A percentile compares a stretch with the other conserved stretches of the same genome.
These are phyloP conservation scores for Polytrichum commune DNA, from an alignment of 225 moss, liverwort and hornwort species.

Conservation along the genomic window DNA sequence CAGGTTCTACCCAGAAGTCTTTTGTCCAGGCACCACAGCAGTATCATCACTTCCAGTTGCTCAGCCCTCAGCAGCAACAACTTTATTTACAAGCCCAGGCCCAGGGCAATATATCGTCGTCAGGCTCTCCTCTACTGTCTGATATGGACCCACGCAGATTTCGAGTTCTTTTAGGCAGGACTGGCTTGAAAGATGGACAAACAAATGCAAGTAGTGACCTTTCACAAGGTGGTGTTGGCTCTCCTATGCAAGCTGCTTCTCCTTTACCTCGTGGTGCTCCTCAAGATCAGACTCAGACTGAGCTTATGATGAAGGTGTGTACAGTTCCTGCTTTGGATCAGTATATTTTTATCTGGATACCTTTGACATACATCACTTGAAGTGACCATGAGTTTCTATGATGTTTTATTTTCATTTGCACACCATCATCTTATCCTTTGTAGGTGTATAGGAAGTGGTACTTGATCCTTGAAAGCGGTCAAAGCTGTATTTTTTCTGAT, in stretches of 20 bases:
- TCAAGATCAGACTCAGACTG: slow-evolving; percentile 69
- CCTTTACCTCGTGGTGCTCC: slow-evolving; percentile 71
- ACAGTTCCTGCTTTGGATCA: background rate
- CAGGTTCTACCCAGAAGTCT: slow-evolving; percentile 73
- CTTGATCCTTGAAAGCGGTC: too few species aligned
- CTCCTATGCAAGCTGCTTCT: slow-evolving; percentile 95
- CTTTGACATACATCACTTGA: too few species aligned
- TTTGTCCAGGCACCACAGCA: slow-evolving; percentile 71
- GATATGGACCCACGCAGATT: slow-evolving; percentile 90
- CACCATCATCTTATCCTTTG: too few species aligned
- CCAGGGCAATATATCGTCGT: slow-evolving; percentile 69
- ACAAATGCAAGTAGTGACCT: slow-evolving; percentile 72
- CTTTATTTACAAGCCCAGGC: slow-evolving; percentile 77
- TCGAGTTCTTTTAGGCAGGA: slow-evolving; percentile 71
- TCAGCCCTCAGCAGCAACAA: slow-evolving; percentile 89
- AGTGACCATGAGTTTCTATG: too few species aligned
- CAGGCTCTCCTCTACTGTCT: slow-evolving; percentile 81
- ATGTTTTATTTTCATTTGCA: too few species aligned
- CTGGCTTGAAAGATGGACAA: slow-evolving; percentile 83
- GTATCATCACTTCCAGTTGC: slow-evolving; percentile 84
- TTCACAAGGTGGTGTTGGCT: slow-evolving; percentile 86
- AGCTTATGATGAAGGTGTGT: slow-evolving; percentile 84
- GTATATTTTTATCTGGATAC: too few species aligned
- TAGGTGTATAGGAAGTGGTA: too few species aligned
- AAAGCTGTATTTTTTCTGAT: too few species aligned